Conservation (phyloP, 371 early-diverging fungal genomes). For the Rhizopus arrhizus region DNA sequence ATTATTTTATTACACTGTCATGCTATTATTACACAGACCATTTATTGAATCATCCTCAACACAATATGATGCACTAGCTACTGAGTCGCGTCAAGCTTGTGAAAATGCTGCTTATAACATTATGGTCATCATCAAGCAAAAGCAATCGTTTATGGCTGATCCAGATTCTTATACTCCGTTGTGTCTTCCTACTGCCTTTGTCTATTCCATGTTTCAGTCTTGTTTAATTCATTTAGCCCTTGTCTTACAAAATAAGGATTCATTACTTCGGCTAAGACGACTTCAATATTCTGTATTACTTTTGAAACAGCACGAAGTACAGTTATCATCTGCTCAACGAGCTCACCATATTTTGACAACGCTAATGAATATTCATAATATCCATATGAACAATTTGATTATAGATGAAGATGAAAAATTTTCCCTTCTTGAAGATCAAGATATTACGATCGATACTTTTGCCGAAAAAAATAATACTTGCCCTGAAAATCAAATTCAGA, state of each 20-base stretch:
- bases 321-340: slow-evolving; percentile 35
- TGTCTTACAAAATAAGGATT: slow-evolving; percentile 31
- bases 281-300: slow-evolving; percentile 32
- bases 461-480: neutral
- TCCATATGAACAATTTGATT: slow-evolving; percentile 16
- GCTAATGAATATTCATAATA: slow-evolving; percentile 34
- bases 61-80: slow-evolving; percentile 31
- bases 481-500: neutral
- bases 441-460: neutral
- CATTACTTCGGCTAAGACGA: slow-evolving; percentile 12
- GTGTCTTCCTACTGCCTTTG: slow-evolving; percentile 46
- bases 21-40: slow-evolving; percentile 61
- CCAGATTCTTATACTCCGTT: slow-evolving; percentile 34
- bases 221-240: slow-evolving; percentile 41
- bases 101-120: slow-evolving; percentile 37
- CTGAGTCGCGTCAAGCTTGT: slow-evolving; percentile 39
- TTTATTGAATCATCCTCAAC: slow-evolving; percentile 38
- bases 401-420: slow-evolving; percentile 10
- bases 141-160: slow-evolving; percentile 25
- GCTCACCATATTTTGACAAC: slow-evolving; percentile 40
- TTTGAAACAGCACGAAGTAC: slow-evolving; percentile 27
- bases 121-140: slow-evolving; percentile 32
- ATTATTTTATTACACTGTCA: slow-evolving; percentile 54
- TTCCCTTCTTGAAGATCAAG: neutral
- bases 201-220: slow-evolving; percentile 55